Conservation (phyloP, 2,329 filamentous ascomycete species). For the Xylaria sp. region DNA sequence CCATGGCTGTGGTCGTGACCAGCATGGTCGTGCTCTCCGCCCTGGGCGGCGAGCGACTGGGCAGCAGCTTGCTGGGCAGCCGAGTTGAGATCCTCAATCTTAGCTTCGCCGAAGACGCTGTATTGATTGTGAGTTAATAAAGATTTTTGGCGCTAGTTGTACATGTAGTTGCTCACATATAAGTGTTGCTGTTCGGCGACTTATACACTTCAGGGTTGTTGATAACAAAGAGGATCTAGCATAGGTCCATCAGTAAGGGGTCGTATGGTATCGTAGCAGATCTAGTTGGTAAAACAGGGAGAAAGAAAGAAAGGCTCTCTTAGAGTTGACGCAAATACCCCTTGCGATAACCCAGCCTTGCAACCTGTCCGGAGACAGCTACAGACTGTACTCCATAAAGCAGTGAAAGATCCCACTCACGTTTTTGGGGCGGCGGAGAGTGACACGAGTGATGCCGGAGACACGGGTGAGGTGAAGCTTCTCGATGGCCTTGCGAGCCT, state of each 20-base stretch:
- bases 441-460: conserved; percentile 97
- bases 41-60: conserved; percentile 88
- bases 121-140: conserved; percentile 34
- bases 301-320: conserved; percentile 60
- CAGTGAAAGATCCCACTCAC: conserved; percentile 67
- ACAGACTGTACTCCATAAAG: neutral
- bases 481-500: conserved; percentile 98
- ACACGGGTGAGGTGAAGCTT: conserved; percentile 98
- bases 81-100: conserved; percentile 99
- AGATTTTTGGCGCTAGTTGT: neutral
- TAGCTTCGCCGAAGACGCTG: conserved; percentile 99
- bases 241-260: conserved; percentile 9
- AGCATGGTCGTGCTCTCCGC: conserved; percentile 67
- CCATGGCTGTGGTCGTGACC: conserved; percentile 78
- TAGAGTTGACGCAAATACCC: neutral
- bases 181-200: conserved; percentile 98
- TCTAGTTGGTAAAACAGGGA: neutral
- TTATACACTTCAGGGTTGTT: conserved; percentile 99
- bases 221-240: conserved; percentile 98
- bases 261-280: conserved; percentile 69
- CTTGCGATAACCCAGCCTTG: neutral
- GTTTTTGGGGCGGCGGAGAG: conserved; percentile 98
- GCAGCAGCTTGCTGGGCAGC: conserved; percentile 95
- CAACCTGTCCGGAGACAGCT: neutral
- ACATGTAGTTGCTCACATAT: conserved; percentile 78